Percentiles rank a stretch among this genome's conserved stretches.
phyloP scores from a whole-genome alignment of 1,139 yeast genomes.

The Kodamaea suecica region DNA sequence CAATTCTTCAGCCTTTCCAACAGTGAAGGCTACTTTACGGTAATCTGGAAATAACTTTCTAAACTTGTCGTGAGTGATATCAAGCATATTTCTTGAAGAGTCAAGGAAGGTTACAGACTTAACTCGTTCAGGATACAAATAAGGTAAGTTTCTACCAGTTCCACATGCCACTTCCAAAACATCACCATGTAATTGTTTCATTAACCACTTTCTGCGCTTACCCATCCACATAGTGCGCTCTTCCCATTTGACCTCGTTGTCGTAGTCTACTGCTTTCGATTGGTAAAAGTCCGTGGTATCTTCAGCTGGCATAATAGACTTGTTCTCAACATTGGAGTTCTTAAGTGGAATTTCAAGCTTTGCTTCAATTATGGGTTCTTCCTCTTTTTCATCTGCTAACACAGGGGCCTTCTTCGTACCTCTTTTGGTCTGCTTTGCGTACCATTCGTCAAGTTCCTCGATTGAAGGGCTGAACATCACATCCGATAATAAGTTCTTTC shows the following conservation, averaged over 20 bases:
- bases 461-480: conserved; percentile 53
- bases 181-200: conserved; percentile 78
- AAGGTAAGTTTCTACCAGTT: conserved; percentile 88
- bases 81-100: conserved; percentile 81
- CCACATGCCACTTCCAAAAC: conserved; percentile 95
- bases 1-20: conserved; percentile 89
- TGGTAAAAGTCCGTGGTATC: conserved; percentile 88
- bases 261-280: conserved; percentile 74
- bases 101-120: conserved; percentile 81
- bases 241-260: conserved; percentile 79
- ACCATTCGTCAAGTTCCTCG: conserved; percentile 45
- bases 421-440: conserved; percentile 37
- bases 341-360: conserved; percentile 7
- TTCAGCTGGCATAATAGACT: conserved; percentile 57
- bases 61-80: conserved; percentile 74
- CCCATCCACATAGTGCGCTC: conserved; percentile 83
- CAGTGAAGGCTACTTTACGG: conserved; percentile 76
- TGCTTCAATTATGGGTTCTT: conserved; percentile 16
- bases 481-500: conserved; percentile 43
- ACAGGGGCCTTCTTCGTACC: conserved; percentile 27
- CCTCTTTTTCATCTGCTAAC: conserved; percentile 18
- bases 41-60: conserved; percentile 61
- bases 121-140: conserved; percentile 57
- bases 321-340: conserved; percentile 30
- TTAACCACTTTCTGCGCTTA: conserved; percentile 75